These are phyloP conservation scores for Boletellus ananas DNA, from an alignment of 768 basidiomycete genomes.

Conservation along the genomic window DNA sequence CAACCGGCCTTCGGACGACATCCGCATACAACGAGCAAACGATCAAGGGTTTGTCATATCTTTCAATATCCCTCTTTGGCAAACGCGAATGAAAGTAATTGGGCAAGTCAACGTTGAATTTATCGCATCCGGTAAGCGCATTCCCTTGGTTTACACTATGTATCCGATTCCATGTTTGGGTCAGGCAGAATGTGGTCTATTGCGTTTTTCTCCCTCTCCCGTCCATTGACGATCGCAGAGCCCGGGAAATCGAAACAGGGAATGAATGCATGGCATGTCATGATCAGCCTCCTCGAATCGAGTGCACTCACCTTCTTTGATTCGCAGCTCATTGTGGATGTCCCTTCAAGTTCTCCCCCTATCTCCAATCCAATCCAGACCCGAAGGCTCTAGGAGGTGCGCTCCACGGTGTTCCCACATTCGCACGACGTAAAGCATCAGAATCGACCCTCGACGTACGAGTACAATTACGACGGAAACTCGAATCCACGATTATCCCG, in stretches of 20 bases:
- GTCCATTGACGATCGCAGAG: not conserved
- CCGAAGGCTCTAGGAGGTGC: not conserved
- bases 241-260: conserved; percentile 8
- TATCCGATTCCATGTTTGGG: not conserved
- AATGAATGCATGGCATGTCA: conserved; percentile 36
- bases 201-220: conserved; percentile 17
- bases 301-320: conserved; percentile 19
- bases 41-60: conserved; percentile 48
- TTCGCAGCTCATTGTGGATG: conserved; percentile 11
- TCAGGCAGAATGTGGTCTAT: conserved; percentile 26
- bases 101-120: conserved; percentile 60
- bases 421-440: not conserved
- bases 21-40: conserved; percentile 47
- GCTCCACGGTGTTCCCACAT: not conserved
- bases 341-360: not conserved
- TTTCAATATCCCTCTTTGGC: conserved; percentile 56
- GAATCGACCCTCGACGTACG: not conserved
- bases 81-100: conserved; percentile 65
- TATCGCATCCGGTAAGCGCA: conserved; percentile 40
- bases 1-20: conserved; percentile 46
- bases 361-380: not conserved
- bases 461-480: not conserved
- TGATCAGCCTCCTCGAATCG: conserved; percentile 34
- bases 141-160: not conserved
- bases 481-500: not conserved